Evolutionary conservation across 768 basidiomycete genomes (phyloP), one percentile per base, ranked within the genome.

Genomic region (Zangia roseola): DNA sequence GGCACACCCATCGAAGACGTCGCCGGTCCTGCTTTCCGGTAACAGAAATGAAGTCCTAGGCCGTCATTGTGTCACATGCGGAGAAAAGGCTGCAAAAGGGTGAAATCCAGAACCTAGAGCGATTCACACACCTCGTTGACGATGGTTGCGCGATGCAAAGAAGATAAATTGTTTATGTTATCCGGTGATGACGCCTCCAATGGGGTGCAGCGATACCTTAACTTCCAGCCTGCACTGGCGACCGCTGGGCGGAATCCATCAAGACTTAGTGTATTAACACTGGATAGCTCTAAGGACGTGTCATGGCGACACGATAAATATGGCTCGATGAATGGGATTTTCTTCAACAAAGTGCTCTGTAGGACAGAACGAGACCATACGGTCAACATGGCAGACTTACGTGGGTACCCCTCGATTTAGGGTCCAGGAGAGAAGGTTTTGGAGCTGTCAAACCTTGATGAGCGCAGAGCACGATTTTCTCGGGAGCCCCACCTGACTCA

Each of bases 371-470:
- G 31, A 54, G 37, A 36, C 48, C 49, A 43, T 16, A 30, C 10
- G 30, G 55, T 21, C 39, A 48, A 43, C 28, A 30, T 43, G 25
- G 57, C 43, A 44, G 49, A 49, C 43, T 62, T 59, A 62, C 52
- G 57, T 64, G 59, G 60, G 43, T 17, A 37, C 26, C 31, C 52
- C 49, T 59, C 40, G 43, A 52, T 54, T 50, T 57, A 38, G 60
- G 46, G 47, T 31, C 31, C 31, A 31, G 7, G 7, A 52, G 54
- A 48, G 41, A 57, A 58, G 44, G 51, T 41, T 50, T 64, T 46
- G 24, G 48, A 52, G 45, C 59, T 62, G 62, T 64, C 62, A 63
- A 63, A 59, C 59, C 48, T 50, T 61, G 59, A 47, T 60, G 57
- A 59, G 42, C 43, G 57, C 50, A 54, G 33, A 6, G 40, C 25